Evolutionary conservation across 495 filamentous ascomycete genomes (phyloP).

Genomic region (Rostrohypoxylon terebratum): DNA sequence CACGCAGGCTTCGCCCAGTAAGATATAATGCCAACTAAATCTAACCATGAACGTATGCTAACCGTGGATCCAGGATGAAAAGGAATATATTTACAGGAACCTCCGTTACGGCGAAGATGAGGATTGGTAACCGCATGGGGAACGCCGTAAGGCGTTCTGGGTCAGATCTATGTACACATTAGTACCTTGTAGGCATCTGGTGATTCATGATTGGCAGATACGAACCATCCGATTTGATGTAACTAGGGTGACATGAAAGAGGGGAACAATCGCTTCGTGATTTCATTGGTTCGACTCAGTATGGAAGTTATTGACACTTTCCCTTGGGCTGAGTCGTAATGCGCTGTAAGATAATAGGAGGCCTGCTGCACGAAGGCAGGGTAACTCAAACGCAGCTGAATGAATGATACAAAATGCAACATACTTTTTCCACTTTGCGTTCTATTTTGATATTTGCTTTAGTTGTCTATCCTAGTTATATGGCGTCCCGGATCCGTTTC

Average conservation of each 20-base stretch:
- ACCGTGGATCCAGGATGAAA: conserved; percentile 15
- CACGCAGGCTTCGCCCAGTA: conserved; percentile 19
- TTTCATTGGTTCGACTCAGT: conserved; percentile 6
- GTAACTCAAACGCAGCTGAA: background rate
- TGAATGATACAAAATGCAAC: background rate
- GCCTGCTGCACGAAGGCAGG: conserved; percentile 7
- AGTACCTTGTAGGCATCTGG: no score
- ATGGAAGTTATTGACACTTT: background rate
- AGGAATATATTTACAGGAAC: conserved; percentile 7
- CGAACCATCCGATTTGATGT: background rate
- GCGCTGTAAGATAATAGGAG: background rate
- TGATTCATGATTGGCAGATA: conserved; percentile 15
- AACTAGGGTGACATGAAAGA: background rate
- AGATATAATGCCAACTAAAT: background rate
- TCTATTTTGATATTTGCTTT: background rate
- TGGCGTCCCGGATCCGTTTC: background rate
- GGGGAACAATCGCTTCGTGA: background rate
- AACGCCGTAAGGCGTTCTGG: background rate
- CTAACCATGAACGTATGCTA: background rate
- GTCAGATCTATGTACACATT: conserved; percentile 6
- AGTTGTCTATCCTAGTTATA: background rate
- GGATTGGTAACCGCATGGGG: conserved; percentile 9
- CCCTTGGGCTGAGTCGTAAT: background rate
- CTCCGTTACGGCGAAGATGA: conserved; percentile 17
- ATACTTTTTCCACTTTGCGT: conserved; percentile 8